Conservation (phyloP, 495 filamentous ascomycete species). For the Penicillium verhagenii region DNA sequence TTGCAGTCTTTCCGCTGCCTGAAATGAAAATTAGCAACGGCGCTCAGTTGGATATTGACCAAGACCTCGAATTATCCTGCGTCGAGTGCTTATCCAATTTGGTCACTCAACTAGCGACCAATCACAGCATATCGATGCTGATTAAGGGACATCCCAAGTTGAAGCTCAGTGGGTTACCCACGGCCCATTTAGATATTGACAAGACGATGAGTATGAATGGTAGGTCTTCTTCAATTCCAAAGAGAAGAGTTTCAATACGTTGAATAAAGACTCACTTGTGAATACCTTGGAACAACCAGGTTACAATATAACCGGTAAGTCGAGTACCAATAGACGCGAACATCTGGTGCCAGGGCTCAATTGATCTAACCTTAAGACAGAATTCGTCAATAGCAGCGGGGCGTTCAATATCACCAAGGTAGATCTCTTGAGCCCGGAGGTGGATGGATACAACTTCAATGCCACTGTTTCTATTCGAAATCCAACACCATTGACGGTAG, state of each 20-base stretch:
- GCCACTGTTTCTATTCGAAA: conserved; percentile 27
- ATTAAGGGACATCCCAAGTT: conserved; percentile 23
- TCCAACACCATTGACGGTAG: conserved; percentile 23
- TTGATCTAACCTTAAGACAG: conserved; percentile 7
- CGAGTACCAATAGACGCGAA: neutral
- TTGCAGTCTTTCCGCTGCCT: conserved; percentile 25
- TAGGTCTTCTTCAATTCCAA: neutral
- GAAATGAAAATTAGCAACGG: conserved; percentile 19
- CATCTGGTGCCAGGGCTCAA: neutral
- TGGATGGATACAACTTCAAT: conserved; percentile 33
- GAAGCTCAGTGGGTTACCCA: conserved; percentile 24
- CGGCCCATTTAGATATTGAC: conserved; percentile 29
- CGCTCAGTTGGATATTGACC: conserved; percentile 22
- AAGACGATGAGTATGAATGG: conserved; percentile 28
- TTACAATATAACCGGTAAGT: conserved; percentile 26
- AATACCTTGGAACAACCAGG: conserved; percentile 9
- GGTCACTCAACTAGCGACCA: conserved; percentile 21
- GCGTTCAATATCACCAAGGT: conserved; percentile 29
- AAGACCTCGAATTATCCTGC: conserved; percentile 29
- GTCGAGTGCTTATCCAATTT: conserved; percentile 28
- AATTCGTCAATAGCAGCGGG: conserved; percentile 20
- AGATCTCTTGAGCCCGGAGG: conserved; percentile 16
- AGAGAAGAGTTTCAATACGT: neutral
- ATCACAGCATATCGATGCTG: conserved; percentile 22
- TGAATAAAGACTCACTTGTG: neutral